Conservation (phyloP, 306 rosid species). For the Dryas drummondii region DNA sequence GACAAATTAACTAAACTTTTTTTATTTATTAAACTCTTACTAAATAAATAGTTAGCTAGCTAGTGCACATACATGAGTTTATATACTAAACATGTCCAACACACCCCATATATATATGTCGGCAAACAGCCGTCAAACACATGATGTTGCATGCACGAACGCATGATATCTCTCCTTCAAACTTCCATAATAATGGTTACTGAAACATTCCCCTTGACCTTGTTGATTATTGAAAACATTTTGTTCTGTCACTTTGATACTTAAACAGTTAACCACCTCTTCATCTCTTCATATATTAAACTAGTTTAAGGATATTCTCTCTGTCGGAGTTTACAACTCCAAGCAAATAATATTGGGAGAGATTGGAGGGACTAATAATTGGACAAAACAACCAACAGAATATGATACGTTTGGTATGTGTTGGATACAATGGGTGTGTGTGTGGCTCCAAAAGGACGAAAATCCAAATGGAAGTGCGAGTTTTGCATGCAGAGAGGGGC, state of each 20-base stretch:
- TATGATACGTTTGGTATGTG: constrained; percentile 47
- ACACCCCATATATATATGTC: constrained; percentile 23
- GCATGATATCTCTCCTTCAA: not conserved
- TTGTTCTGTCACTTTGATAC: not conserved
- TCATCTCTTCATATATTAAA: constrained; percentile 8
- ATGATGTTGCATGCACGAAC: constrained; percentile 53
- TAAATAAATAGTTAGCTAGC: too few relatives aligned
- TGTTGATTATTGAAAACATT: constrained; percentile 6
- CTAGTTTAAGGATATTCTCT: constrained; percentile 26
- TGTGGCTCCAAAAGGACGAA: constrained; percentile 11
- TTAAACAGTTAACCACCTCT: constrained; percentile 3
- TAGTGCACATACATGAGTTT: too few relatives aligned
- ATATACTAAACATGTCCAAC: constrained; percentile 33
- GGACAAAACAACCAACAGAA: constrained; percentile 38
- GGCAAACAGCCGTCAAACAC: constrained; percentile 50
- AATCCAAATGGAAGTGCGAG: not conserved
- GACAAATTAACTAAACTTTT: too few relatives aligned
- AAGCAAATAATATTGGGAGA: constrained; percentile 17
- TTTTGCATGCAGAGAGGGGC: not conserved
- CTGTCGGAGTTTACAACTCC: constrained; percentile 43
- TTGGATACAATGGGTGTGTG: not conserved
- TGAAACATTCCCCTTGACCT: constrained; percentile 42
- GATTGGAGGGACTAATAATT: constrained; percentile 22
- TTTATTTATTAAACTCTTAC: too few relatives aligned
- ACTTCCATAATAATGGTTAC: constrained; percentile 34